Base-by-base conservation (phyloP, 1,139 yeast species). In the Kazachstania sp. region DNA sequence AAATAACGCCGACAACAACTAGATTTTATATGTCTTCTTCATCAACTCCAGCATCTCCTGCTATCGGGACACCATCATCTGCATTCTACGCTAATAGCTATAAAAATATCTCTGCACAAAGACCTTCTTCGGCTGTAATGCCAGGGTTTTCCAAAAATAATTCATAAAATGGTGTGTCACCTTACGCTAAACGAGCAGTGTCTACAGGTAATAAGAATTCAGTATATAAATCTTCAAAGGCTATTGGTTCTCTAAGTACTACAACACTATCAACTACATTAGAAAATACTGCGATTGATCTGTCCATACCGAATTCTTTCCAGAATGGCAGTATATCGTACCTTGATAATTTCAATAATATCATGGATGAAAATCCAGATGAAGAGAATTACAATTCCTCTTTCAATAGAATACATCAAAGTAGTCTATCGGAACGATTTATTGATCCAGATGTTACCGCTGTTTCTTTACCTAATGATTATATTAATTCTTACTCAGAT, bases 11-110 rank as follows among this genome's bases (percentile, higher is more conserved):
- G n/a, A 36, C 29, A n/a, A 12, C 39, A 23, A 20, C 41, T 11
- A 30, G 35, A 16, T 39, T 39, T 7, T 30, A 18, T 6, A 18
- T 28, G 18, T 28, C 28, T 3, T 20, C 45, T 2, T 28, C 44
- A 3, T 30, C 43, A 9, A 16, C 42, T 23, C 30, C 46, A 11
- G 43, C 46, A 76, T 78, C 48, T n/a, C 42, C 42, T 5, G 38
- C 38, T 19, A 36, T 36, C 18, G 23, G 38, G 7, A 36, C 38
- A 18, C 38, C 38, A 2, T 36, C 38, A 36, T 18, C 38, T 19
- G 38, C 38, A 19, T 36, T 11, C 9, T 36, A 36, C 11, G 38
- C 26, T 9, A 20, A 20, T 12, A 36, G 26, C 13, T 12, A 12
- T 19, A 13, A 20, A 8, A 36, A 16, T 19, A 36, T 19, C 18